phyloP scores from a whole-genome alignment of 306 rosid species.

The Gleditsia sinensis region DNA sequence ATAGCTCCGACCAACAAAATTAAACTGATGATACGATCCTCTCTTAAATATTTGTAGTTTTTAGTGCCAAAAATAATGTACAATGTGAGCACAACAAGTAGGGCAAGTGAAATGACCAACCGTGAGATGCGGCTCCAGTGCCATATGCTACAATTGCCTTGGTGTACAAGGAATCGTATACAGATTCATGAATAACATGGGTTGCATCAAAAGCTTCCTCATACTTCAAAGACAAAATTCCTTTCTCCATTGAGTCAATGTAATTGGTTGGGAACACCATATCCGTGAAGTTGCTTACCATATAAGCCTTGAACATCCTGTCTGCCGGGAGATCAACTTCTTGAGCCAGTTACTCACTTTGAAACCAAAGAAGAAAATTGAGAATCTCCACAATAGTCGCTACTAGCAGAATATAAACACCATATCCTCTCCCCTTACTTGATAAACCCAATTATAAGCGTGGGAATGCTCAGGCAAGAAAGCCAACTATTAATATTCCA shows the following conservation, averaged over 20 bases:
- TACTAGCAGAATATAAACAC: neutral
- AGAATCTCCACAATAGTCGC: neutral
- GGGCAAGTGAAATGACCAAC: neutral
- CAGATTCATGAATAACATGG: neutral
- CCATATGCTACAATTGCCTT: neutral
- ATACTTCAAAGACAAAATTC: neutral
- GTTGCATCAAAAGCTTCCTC: neutral
- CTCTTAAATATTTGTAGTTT: neutral
- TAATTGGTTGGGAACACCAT: neutral
- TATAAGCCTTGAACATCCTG: neutral
- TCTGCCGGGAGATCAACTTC: neutral
- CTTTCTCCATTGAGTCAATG: neutral
- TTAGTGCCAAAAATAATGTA: neutral
- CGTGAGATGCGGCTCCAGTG: neutral
- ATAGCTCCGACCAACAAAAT: neutral
- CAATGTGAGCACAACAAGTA: neutral
- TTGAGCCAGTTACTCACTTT: neutral
- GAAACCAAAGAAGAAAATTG: neutral
- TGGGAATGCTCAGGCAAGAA: neutral
- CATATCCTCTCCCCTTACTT: slow-evolving; percentile 12
- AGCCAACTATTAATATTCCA: neutral
- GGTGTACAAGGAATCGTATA: slow-evolving; percentile 10
- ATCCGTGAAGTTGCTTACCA: neutral
- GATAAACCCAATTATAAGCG: neutral
- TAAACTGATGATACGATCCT: neutral